Conservation (phyloP, 2,329 filamentous ascomycete species). For the Exophiala sp. region DNA sequence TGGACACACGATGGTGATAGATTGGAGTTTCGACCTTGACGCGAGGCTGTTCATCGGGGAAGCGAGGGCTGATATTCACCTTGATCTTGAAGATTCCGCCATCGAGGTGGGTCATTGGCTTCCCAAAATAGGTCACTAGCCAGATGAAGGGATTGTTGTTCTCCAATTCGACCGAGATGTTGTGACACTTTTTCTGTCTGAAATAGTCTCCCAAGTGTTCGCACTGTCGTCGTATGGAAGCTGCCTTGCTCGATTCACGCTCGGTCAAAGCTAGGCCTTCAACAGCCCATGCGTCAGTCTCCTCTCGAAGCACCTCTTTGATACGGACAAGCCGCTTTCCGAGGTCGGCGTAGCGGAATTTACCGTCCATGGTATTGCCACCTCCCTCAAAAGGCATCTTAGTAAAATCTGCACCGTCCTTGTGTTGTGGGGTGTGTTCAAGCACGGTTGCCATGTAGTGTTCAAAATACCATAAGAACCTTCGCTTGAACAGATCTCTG, state of each 20-base stretch:
- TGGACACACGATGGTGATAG: slow-evolving; percentile 81
- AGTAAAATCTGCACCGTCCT: slow-evolving; percentile 60
- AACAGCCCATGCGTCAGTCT: slow-evolving; percentile 64
- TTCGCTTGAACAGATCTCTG: slow-evolving; percentile 79
- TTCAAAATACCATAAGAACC: slow-evolving; percentile 94
- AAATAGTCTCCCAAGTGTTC: slow-evolving; percentile 73
- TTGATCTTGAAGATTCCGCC: slow-evolving; percentile 81
- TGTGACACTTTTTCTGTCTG: slow-evolving; percentile 61
- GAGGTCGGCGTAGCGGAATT: slow-evolving; percentile 73
- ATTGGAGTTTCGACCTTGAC: slow-evolving; percentile 73
- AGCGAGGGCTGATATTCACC: slow-evolving; percentile 72
- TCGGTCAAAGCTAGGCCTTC: slow-evolving; percentile 60
- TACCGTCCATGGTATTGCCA: slow-evolving; percentile 77
- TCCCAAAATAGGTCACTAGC: slow-evolving; percentile 81
- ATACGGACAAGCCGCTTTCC: slow-evolving; percentile 63
- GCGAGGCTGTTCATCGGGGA: slow-evolving; percentile 82
- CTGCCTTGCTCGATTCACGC: slow-evolving; percentile 68
- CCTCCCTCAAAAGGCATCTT: slow-evolving; percentile 80
- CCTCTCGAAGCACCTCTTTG: slow-evolving; percentile 63
- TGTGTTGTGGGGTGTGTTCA: slow-evolving; percentile 56
- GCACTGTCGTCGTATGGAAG: slow-evolving; percentile 76
- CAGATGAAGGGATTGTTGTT: slow-evolving; percentile 85
- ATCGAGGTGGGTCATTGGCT: slow-evolving; percentile 87
- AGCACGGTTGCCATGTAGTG: slow-evolving; percentile 70
- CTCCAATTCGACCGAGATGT: slow-evolving; percentile 69